Conservation (phyloP, 1,284 basidiomycete genomes). For the Sparassis latifolia region DNA sequence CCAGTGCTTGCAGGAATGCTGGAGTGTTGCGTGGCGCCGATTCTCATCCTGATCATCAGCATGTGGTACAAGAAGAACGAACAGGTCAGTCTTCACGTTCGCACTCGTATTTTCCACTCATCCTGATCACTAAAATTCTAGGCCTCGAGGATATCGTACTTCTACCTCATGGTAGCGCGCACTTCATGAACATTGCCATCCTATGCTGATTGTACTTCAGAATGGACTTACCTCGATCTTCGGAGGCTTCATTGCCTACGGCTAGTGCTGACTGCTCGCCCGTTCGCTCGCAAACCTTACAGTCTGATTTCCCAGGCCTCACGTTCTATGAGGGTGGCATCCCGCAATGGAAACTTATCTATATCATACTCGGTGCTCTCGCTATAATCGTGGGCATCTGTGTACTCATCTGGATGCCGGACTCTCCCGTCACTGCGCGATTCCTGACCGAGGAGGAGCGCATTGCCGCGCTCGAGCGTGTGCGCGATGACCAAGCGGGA, state of each 20-base stretch:
- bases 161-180: constrained; percentile 54
- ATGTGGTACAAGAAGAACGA: constrained; percentile 71
- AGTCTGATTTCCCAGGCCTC: constrained; percentile 23
- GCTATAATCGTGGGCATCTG: constrained; percentile 53
- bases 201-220: constrained; percentile 4
- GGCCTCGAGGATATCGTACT: constrained; percentile 57
- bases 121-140: constrained; percentile 15
- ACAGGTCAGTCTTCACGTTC: constrained; percentile 32
- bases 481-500: constrained; percentile 63
- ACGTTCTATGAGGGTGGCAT: constrained; percentile 45
- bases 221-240: constrained; percentile 49
- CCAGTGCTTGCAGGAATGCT: constrained; percentile 44
- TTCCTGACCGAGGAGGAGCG: constrained; percentile 55
- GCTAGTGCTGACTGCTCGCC: too few species aligned
- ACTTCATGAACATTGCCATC: too few species aligned
- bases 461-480: constrained; percentile 57
- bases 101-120: not conserved
- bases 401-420: constrained; percentile 58
- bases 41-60: constrained; percentile 55
- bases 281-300: too few species aligned
- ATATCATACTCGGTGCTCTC: constrained; percentile 52
- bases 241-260: constrained; percentile 64
- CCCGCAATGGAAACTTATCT: constrained; percentile 57
- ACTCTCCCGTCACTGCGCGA: constrained; percentile 56
- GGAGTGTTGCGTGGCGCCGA: constrained; percentile 58